Conservation (phyloP, 306 rosid species). For the Crataegus laevigata region DNA sequence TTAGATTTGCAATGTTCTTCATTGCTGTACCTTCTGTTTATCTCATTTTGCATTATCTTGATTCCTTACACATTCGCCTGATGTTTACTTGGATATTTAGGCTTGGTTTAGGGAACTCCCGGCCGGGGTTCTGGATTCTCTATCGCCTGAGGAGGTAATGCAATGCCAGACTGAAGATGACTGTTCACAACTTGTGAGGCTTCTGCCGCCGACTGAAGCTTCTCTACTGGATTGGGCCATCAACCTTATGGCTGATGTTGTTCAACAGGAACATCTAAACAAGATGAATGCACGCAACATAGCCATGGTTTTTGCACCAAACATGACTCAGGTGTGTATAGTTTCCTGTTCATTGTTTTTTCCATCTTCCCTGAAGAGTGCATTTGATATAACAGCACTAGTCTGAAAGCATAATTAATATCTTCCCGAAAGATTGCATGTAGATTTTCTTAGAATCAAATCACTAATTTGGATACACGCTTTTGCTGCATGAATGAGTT, state of each 20-base stretch:
- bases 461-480: neutral
- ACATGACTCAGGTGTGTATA: slow-evolving; percentile 81
- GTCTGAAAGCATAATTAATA: neutral
- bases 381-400: neutral
- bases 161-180: slow-evolving; percentile 73
- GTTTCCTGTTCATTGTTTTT: neutral
- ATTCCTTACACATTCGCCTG: slow-evolving; percentile 2
- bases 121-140: slow-evolving; percentile 56
- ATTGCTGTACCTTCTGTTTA: neutral
- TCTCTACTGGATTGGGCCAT: slow-evolving; percentile 84
- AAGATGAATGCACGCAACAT: slow-evolving; percentile 86
- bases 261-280: slow-evolving; percentile 60
- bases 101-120: slow-evolving; percentile 98
- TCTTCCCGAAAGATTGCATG: neutral
- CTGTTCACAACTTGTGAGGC: slow-evolving; percentile 51
- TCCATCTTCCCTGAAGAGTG: neutral
- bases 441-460: neutral
- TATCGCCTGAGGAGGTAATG: slow-evolving; percentile 70
- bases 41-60: neutral
- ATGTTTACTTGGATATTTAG: slow-evolving; percentile 34
- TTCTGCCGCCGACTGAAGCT: slow-evolving; percentile 64
- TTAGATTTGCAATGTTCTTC: neutral
- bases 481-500: neutral
- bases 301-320: slow-evolving; percentile 96
- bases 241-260: slow-evolving; percentile 94